Conservation (phyloP, 2,329 filamentous ascomycete genomes). For the Fusarium pilosicola region DNA sequence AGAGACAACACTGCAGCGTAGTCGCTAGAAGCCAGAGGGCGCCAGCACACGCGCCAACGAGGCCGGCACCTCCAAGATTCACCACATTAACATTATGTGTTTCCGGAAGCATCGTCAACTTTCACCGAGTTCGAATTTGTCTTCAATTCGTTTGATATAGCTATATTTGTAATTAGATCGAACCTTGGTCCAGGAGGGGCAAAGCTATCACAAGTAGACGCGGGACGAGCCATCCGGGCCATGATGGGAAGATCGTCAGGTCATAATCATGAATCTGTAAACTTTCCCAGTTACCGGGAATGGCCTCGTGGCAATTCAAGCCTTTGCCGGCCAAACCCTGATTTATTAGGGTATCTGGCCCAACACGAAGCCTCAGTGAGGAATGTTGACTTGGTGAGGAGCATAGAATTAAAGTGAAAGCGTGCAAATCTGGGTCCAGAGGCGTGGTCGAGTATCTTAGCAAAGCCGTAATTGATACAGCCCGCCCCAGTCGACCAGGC, state of each 20-base stretch:
- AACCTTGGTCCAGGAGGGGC: slow-evolving; percentile 19
- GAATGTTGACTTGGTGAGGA: slow-evolving; percentile 8
- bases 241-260: slow-evolving; percentile 22
- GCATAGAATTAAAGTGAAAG: background rate
- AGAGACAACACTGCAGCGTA: background rate
- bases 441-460: slow-evolving; percentile 17
- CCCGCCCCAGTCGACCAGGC: slow-evolving; percentile 24
- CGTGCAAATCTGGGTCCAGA: slow-evolving; percentile 19
- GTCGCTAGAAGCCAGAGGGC: slow-evolving; percentile 1
- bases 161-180: slow-evolving; percentile 7
- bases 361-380: background rate
- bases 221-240: slow-evolving; percentile 18
- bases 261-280: slow-evolving; percentile 10
- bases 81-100: slow-evolving; percentile 8
- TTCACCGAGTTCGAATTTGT: slow-evolving; percentile 23
- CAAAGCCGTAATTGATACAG: slow-evolving; percentile 31
- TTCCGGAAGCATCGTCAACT: slow-evolving; percentile 18
- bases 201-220: slow-evolving; percentile 21
- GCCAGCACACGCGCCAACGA: slow-evolving; percentile 8
- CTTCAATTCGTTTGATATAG: slow-evolving; percentile 25
- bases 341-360: background rate
- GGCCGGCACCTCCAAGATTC: slow-evolving; percentile 1
- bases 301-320: slow-evolving; percentile 27
- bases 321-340: slow-evolving; percentile 14
- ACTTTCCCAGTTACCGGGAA: slow-evolving; percentile 31